Evolutionary conservation across 2,329 filamentous ascomycete species (phyloP), one percentile per base, ranked within the genome.

Genomic region (Penicillium sp.): DNA sequence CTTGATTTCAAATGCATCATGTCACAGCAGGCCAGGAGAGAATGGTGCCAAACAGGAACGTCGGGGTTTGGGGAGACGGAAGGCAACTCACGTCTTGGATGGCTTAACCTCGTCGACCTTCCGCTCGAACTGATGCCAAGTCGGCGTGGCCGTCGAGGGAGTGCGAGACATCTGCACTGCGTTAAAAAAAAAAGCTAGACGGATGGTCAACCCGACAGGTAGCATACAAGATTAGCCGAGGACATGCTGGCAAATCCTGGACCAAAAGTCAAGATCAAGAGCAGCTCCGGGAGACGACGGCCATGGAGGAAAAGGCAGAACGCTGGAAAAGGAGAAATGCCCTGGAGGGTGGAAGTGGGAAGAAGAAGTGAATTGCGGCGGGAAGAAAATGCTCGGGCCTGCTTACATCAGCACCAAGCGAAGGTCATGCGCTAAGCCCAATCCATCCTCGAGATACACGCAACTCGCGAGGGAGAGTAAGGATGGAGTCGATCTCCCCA

Each of bases 1-100:
- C 77, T 95, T 93, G 82, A 85, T 82, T 81, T 63, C 42, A 53
- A 77, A 75, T 73, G 61, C 77, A 85, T 93, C 89, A 94, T 94
- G 79, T 72, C 55, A 70, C 59, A 35, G 35, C n/a, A 35, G 17
- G 34, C 37, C 23, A 27, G 53, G 18, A n/a, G n/a, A n/a, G n/a
- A n/a, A n/a, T n/a, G n/a, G n/a, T n/a, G n/a, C n/a, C n/a, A n/a
- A n/a, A n/a, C n/a, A n/a, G n/a, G n/a, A n/a, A n/a, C n/a, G n/a
- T n/a, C n/a, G n/a, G n/a, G n/a, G n/a, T n/a, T n/a, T n/a, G 22
- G 40, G 32, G 6, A 40, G 2, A 8, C 12, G 33, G 28, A 17
- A 18, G 32, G 10, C n/a, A 36, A 76, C 82, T 69, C 81, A 95
- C 92, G 81, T 86, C 69, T 96, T 98, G 22, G 85, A 84, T 32